These are phyloP conservation scores for Tetragonia tetragonoides DNA, from an alignment of 148 eudicot species.

Conservation along the genomic window DNA sequence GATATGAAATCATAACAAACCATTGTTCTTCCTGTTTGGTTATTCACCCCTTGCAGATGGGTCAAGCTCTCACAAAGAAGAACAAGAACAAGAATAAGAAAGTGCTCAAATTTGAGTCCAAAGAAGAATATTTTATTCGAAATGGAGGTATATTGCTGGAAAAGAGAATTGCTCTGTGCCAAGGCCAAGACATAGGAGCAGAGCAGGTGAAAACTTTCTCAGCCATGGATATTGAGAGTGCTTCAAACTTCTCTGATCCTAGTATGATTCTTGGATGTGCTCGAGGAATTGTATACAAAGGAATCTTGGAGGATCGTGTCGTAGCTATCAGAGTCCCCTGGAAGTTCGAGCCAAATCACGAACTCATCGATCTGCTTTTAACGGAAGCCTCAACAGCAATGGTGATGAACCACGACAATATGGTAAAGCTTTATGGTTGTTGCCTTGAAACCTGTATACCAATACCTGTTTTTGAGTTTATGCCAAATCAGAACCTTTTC, in stretches of 20 bases:
- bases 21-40: too few species aligned
- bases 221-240: slow-evolving; percentile 17
- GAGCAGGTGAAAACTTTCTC: slow-evolving; percentile 21
- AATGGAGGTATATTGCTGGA: slow-evolving; percentile 28
- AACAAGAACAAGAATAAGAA: slow-evolving; percentile 5
- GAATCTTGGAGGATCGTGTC: slow-evolving; percentile 15
- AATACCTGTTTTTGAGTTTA: slow-evolving; percentile 19
- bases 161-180: slow-evolving; percentile 19
- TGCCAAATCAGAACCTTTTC: slow-evolving; percentile 17
- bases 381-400: slow-evolving; percentile 26
- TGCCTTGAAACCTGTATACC: slow-evolving; percentile 34
- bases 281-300: slow-evolving; percentile 19
- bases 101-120: slow-evolving; percentile 1
- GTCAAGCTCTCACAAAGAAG: slow-evolving; percentile 11
- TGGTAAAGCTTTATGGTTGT: slow-evolving; percentile 31
- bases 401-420: slow-evolving; percentile 25
- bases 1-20: too few species aligned
- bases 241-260: slow-evolving; percentile 24
- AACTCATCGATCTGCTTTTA: slow-evolving; percentile 7
- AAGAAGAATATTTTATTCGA: slow-evolving; percentile 17
- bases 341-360: neutral
- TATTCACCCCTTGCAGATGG: neutral
- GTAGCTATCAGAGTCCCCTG: slow-evolving; percentile 23
- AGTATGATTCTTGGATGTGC: slow-evolving; percentile 13
- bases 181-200: slow-evolving; percentile 15